These are phyloP conservation scores for Maudiozyma pseudohumilis DNA, from an alignment of 805 yeast species.

Conservation along the genomic window DNA sequence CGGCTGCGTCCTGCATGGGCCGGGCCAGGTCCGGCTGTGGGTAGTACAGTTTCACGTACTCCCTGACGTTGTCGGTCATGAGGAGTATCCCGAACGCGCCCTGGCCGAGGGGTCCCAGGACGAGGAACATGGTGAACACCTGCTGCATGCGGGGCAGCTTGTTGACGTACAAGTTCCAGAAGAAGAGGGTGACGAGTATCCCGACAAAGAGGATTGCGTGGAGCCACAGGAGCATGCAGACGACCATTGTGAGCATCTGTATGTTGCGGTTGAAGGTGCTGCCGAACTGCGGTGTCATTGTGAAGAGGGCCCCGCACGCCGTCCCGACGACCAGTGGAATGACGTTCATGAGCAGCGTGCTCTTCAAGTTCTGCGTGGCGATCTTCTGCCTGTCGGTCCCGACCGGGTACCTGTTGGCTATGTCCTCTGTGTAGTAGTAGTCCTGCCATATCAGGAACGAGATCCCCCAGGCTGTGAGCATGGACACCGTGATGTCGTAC, in stretches of 20 bases:
- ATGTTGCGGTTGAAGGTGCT: slow-evolving; percentile 29
- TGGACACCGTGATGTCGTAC: slow-evolving; percentile 46
- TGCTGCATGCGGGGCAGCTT: slow-evolving; percentile 47
- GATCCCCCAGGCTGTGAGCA: slow-evolving; percentile 52
- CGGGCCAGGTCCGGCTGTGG: slow-evolving; percentile 4
- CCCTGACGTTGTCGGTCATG: slow-evolving; percentile 37
- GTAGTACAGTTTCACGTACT: slow-evolving; percentile 16
- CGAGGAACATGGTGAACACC: slow-evolving; percentile 62
- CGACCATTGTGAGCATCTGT: slow-evolving; percentile 41
- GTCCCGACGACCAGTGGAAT: slow-evolving; percentile 72
- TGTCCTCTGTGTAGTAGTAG: slow-evolving; percentile 21
- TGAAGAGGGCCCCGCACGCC: slow-evolving; percentile 54
- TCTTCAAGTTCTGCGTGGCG: slow-evolving; percentile 36
- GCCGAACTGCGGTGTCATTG: slow-evolving; percentile 34
- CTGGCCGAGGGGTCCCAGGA: slow-evolving; percentile 81
- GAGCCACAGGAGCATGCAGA: slow-evolving; percentile 55
- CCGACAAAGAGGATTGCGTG: slow-evolving; percentile 57
- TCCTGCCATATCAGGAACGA: slow-evolving; percentile 40
- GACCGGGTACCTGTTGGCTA: slow-evolving; percentile 2
- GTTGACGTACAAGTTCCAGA: slow-evolving; percentile 47
- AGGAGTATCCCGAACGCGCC: slow-evolving; percentile 61
- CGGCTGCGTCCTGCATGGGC: slow-evolving; percentile 5
- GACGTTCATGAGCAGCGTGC: slow-evolving; percentile 60
- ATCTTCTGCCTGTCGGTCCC: slow-evolving; percentile 13
- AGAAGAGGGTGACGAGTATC: slow-evolving; percentile 44